These are phyloP conservation scores for Apiotrichum gamsii DNA, from an alignment of 1,284 basidiomycete genomes.

Conservation along the genomic window DNA sequence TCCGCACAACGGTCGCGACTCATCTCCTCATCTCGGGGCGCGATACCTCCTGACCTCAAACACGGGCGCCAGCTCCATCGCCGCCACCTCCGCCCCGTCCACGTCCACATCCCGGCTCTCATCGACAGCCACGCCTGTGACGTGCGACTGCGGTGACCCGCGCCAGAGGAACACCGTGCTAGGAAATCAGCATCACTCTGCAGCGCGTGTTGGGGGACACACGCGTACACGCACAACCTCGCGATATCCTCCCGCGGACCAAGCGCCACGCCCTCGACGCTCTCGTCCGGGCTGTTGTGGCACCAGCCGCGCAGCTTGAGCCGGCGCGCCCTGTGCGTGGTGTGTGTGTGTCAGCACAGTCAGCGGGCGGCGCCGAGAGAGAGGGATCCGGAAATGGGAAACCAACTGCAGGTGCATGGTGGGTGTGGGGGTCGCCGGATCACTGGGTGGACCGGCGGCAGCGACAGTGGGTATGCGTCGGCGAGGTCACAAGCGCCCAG, in stretches of 20 bases:
- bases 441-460: too few relatives aligned
- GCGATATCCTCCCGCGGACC: conserved; percentile 32
- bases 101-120: conserved; percentile 23
- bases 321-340: conserved; percentile 31
- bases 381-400: too few relatives aligned
- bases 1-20: too few relatives aligned
- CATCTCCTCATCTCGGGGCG: too few relatives aligned
- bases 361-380: too few relatives aligned
- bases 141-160: conserved; percentile 33
- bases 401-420: too few relatives aligned
- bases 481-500: too few relatives aligned
- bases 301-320: conserved; percentile 41
- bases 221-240: conserved; percentile 30
- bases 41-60: conserved; percentile 8
- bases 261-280: conserved; percentile 42
- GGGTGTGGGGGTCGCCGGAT: too few relatives aligned
- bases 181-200: not conserved
- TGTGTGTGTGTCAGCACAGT: too few relatives aligned
- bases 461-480: too few relatives aligned
- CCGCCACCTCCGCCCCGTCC: conserved; percentile 22
- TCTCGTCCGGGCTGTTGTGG: conserved; percentile 39
- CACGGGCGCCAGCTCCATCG: conserved; percentile 10
- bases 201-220: too few relatives aligned
- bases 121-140: conserved; percentile 30
- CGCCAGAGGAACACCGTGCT: conserved; percentile 30